These are phyloP conservation scores for Colletotrichum sidae DNA, from an alignment of 2,329 filamentous ascomycete genomes.

Conservation along the genomic window DNA sequence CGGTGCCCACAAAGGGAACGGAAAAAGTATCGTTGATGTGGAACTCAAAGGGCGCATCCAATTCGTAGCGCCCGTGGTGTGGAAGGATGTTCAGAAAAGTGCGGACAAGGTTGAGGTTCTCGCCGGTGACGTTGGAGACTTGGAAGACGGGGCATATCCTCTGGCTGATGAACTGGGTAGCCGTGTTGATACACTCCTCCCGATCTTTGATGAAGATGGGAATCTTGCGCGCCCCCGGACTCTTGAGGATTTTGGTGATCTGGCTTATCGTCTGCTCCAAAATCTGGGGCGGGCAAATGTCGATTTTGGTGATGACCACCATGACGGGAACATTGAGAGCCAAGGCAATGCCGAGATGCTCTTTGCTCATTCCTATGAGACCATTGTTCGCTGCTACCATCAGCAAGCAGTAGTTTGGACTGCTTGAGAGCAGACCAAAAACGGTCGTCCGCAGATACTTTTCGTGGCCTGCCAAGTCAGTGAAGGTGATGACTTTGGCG, in stretches of 20 bases:
- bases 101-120: constrained; percentile 89
- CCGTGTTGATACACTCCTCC: constrained; percentile 94
- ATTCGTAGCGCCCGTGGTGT: constrained; percentile 92
- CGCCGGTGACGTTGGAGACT: constrained; percentile 96
- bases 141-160: constrained; percentile 98
- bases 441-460: constrained; percentile 95
- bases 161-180: constrained; percentile 94
- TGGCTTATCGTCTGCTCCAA: constrained; percentile 93
- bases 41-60: constrained; percentile 90
- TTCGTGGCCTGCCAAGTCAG: constrained; percentile 95
- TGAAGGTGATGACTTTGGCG: constrained; percentile 97
- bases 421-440: constrained; percentile 92
- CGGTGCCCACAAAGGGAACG: constrained; percentile 95
- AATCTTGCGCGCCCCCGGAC: constrained; percentile 92
- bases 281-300: constrained; percentile 97
- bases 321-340: constrained; percentile 97
- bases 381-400: constrained; percentile 99
- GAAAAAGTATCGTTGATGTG: constrained; percentile 98
- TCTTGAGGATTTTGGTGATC: constrained; percentile 92
- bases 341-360: constrained; percentile 94
- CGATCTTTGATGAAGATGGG: constrained; percentile 94
- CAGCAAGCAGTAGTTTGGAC: constrained; percentile 95
- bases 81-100: constrained; percentile 96
- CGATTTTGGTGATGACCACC: constrained; percentile 98
- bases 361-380: constrained; percentile 97